These are phyloP conservation scores for Pistacia atlantica DNA, from an alignment of 345 rosid species.

Conservation along the genomic window DNA sequence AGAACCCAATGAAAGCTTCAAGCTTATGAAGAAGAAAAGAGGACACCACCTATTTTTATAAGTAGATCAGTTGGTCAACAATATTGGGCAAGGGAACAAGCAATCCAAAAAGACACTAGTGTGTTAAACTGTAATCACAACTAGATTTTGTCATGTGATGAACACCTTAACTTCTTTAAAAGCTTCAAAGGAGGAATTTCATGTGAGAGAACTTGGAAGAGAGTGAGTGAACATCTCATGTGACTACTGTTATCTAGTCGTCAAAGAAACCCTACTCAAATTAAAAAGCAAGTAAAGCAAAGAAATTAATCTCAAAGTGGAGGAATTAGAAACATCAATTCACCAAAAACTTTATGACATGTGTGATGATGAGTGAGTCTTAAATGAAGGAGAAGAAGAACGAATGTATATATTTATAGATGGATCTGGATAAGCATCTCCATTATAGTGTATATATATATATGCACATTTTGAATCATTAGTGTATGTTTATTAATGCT, in stretches of 20 bases:
- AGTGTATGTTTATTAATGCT: background rate
- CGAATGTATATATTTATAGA: background rate
- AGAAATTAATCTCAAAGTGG: slow-evolving; percentile 17
- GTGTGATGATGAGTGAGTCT: slow-evolving; percentile 15
- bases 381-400: background rate
- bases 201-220: slow-evolving; percentile 19
- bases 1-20: background rate
- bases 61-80: slow-evolving; percentile 13
- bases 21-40: slow-evolving; percentile 4
- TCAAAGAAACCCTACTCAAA: slow-evolving; percentile 19
- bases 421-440: slow-evolving; percentile 11
- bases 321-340: slow-evolving; percentile 2
- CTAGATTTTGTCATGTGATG: slow-evolving; percentile 27
- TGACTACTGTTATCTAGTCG: background rate
- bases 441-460: background rate
- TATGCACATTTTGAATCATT: slow-evolving; percentile 4
- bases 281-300: slow-evolving; percentile 4
- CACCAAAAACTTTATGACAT: slow-evolving; percentile 17
- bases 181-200: slow-evolving; percentile 17
- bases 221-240: slow-evolving; percentile 11
- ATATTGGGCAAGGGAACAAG: slow-evolving; percentile 1
- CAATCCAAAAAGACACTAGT: background rate
- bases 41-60: slow-evolving; percentile 3
- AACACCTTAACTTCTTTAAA: slow-evolving; percentile 8
- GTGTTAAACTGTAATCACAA: slow-evolving; percentile 2